Evolutionary conservation across 129 eudicot species (phyloP), one percentile per base, ranked within the genome.

Genomic region (Ambrosia artemisiifolia): DNA sequence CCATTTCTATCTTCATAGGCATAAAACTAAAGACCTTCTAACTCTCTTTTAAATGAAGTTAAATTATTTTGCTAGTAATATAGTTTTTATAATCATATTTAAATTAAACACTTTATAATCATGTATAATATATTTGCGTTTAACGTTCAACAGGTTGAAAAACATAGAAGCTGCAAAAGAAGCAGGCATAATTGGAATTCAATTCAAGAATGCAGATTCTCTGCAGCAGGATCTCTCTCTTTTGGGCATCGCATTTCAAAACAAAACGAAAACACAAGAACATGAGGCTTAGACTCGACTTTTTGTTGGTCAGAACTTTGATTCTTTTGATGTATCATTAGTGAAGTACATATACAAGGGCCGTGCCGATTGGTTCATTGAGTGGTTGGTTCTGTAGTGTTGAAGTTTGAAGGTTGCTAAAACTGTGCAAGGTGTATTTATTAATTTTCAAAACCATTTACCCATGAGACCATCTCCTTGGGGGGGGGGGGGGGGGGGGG

Each of bases 141-240:
- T 66, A 20, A 44, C 16, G 44, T 72, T 50, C 18, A n/a, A 20
- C 88, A 93, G 98, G 88, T 36, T 84, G 88, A 83, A 77, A 70
- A 93, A 93, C 76, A 90, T 89, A 40, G 93, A 93, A 68, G 98
- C 91, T 67, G 96, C 96, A 70, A 79, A 56, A 62, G 84, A 82
- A 46, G 84, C 78, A 69, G 96, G 98, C 56, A 80, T 93, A 28
- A 67, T 34, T 0, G 98, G 98, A 38, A 63, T 93, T 24, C 95
- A 89, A 17, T 93, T 93, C 87, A 85, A 87, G 84, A 84, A 74
- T 80, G 98, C 81, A 55, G 83, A 69, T 57, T 48, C 42, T 7
- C 67, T 93, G 66, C 90, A 80, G 19, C 87, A 72, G 17, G 96
- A 93, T 63, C 84, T 90, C 46, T 82, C 79, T 75, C 79, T 67